Percentiles rank a stretch among this genome's conserved stretches.
Evolutionary conservation across 1,284 basidiomycete species (phyloP).

Genomic region (Heliocybe sulcata): DNA sequence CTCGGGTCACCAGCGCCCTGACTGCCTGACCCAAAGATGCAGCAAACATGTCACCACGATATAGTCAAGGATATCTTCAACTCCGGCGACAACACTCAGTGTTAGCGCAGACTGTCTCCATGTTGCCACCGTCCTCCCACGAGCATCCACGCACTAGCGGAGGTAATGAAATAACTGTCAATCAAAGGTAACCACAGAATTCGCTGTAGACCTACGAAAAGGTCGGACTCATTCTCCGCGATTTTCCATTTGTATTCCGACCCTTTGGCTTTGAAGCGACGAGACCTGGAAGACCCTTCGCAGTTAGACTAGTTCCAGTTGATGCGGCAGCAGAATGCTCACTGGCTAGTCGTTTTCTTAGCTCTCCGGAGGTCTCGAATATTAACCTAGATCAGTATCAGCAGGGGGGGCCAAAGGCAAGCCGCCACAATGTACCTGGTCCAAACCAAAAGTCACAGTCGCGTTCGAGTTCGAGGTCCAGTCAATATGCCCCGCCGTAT

Average conservation of each 20-base stretch:
- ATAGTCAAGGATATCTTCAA: slow-evolving; percentile 38
- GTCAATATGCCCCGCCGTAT: slow-evolving; percentile 44
- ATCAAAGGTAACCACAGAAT: background rate
- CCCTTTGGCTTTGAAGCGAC: slow-evolving; percentile 43
- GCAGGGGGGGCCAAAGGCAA: background rate
- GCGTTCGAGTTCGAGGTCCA: slow-evolving; percentile 40
- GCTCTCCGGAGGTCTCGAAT: slow-evolving; percentile 40
- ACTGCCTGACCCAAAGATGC: slow-evolving; percentile 42
- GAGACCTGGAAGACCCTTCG: slow-evolving; percentile 28
- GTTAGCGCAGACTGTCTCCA: slow-evolving; percentile 35
- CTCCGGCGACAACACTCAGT: slow-evolving; percentile 32
- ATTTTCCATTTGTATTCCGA: slow-evolving; percentile 56
- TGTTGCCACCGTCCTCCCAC: slow-evolving; percentile 38
- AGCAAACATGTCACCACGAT: slow-evolving; percentile 49
- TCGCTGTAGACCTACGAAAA: slow-evolving; percentile 33
- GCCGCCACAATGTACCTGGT: slow-evolving; percentile 27
- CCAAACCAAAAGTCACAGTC: slow-evolving; percentile 40
- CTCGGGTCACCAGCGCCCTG: slow-evolving; percentile 30
- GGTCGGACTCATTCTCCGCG: slow-evolving; percentile 33
- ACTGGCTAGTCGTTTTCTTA: slow-evolving; percentile 47
- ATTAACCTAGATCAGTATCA: slow-evolving; percentile 25
- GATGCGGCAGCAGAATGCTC: no score
- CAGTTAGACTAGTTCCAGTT: no score
- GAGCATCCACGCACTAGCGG: slow-evolving; percentile 41
- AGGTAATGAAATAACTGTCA: slow-evolving; percentile 4